Evolutionary conservation across 352 stramenopile genomes (phyloP).

Genomic region (Poterioochromonas sp.): DNA sequence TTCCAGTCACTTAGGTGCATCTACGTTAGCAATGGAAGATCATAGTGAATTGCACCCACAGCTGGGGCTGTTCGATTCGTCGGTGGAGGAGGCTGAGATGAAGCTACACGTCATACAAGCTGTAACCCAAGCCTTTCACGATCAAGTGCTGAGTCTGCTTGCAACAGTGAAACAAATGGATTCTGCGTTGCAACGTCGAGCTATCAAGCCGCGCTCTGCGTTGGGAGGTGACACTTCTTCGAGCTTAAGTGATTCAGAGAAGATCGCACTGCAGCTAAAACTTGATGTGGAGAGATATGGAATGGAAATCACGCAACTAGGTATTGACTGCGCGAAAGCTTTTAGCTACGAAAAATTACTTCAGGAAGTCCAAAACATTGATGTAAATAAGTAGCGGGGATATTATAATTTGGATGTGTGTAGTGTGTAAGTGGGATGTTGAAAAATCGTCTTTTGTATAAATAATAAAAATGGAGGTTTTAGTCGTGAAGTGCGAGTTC

Average conservation of each 20-base stretch:
- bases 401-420: too few species aligned
- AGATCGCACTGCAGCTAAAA: slow-evolving; percentile 4
- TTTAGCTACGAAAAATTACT: too few species aligned
- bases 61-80: not conserved
- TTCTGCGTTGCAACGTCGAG: not conserved
- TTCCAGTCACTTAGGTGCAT: too few species aligned
- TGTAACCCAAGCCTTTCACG: not conserved
- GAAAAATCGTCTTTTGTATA: too few species aligned
- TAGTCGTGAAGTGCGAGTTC: too few species aligned
- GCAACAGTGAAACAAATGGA: slow-evolving; percentile 28
- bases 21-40: too few species aligned
- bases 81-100: not conserved
- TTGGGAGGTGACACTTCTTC: not conserved
- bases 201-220: not conserved
- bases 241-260: slow-evolving; percentile 3
- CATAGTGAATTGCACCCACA: not conserved
- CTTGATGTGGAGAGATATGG: slow-evolving; percentile 20
- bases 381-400: too few species aligned
- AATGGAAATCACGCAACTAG: too few species aligned
- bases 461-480: too few species aligned
- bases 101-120: not conserved
- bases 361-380: too few species aligned
- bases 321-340: too few species aligned
- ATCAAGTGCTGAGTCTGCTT: not conserved
- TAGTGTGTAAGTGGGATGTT: too few species aligned